Conservation (phyloP, 164 flowering plant species). For the Liriodendron chinense region DNA sequence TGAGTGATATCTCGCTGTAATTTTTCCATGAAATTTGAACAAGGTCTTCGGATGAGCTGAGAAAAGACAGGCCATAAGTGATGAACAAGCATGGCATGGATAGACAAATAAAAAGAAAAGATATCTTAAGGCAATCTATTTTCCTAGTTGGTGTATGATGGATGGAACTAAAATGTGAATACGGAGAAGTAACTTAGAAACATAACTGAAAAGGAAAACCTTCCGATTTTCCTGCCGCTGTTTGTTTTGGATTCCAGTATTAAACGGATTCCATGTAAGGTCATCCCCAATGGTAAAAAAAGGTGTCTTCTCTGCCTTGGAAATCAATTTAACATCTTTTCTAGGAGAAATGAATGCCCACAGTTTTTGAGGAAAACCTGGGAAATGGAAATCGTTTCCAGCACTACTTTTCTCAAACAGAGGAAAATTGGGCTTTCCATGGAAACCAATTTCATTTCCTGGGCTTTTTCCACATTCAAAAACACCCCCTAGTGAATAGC, state of each 20-base stretch:
- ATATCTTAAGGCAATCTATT: not conserved
- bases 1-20: constrained; percentile 73
- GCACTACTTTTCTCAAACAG: too few species aligned
- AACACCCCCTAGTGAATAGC: too few species aligned
- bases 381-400: too few species aligned
- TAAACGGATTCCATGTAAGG: too few species aligned
- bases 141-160: not conserved
- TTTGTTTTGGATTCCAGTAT: too few species aligned
- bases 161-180: not conserved
- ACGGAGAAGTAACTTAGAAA: not conserved
- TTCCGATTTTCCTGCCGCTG: too few species aligned
- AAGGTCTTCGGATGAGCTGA: constrained; percentile 68
- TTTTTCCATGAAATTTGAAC: constrained; percentile 62
- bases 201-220: not conserved
- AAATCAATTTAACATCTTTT: not conserved
- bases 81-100: not conserved
- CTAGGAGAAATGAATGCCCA: too few species aligned
- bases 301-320: not conserved
- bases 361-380: too few species aligned
- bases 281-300: not conserved
- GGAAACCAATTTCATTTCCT: too few species aligned
- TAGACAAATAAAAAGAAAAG: not conserved
- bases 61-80: not conserved
- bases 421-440: too few species aligned
- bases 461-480: too few species aligned